A percentile compares a stretch with the other conserved stretches of the same genome.
Conservation (phyloP, 176 grass and related monocot species). For the Urochloa ruziziensis region DNA sequence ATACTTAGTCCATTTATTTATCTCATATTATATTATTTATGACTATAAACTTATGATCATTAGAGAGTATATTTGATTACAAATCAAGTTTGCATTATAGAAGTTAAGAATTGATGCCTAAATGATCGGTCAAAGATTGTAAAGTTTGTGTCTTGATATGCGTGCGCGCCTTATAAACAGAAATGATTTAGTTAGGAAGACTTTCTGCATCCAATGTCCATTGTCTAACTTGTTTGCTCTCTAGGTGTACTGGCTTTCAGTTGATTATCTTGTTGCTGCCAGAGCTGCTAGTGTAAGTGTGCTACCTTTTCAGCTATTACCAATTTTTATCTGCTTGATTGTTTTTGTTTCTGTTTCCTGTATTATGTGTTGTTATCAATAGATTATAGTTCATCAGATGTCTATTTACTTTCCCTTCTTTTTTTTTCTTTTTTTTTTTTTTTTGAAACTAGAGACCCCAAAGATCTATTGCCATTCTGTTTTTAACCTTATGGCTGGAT, state of each 20-base stretch:
- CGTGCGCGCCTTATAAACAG: too few relatives aligned
- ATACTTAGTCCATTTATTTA: too few relatives aligned
- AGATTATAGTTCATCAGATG: constrained; percentile 9
- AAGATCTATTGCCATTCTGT: not conserved
- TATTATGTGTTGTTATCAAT: constrained; percentile 8
- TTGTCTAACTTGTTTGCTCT: constrained; percentile 41
- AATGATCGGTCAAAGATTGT: too few relatives aligned
- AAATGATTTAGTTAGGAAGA: too few relatives aligned
- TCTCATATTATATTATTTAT: too few relatives aligned
- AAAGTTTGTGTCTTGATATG: too few relatives aligned
- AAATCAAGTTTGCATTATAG: too few relatives aligned
- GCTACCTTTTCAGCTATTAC: constrained; percentile 1
- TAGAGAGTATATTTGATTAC: too few relatives aligned
- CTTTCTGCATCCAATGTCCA: not conserved
- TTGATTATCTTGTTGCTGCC: constrained; percentile 87
- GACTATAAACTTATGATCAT: too few relatives aligned
- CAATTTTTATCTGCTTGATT: not conserved
- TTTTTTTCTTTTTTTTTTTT: constrained; percentile 21
- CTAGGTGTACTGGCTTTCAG: constrained; percentile 94
- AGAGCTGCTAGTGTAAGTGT: constrained; percentile 76
- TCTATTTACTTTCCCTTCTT: not conserved
- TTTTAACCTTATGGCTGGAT: not conserved
- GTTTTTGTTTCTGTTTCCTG: constrained; percentile 33
- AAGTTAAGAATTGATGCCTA: too few relatives aligned
- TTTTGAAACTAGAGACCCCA: not conserved